Percentiles rank a stretch among this genome's conserved stretches.
phyloP scores from a whole-genome alignment of 345 rosid species.

The Bruguiera gymnorhiza region DNA sequence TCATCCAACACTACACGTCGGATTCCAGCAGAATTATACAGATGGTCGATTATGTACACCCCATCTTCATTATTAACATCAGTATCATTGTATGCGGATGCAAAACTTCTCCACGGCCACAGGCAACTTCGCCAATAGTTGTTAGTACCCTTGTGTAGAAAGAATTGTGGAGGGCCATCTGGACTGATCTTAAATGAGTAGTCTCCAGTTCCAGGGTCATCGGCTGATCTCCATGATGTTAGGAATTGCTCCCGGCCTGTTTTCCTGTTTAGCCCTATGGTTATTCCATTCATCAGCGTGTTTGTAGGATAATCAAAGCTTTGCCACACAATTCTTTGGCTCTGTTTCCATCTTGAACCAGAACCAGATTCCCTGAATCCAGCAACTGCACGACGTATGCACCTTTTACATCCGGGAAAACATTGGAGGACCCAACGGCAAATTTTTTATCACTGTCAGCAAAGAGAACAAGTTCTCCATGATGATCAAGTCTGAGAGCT shows the following conservation, averaged over 20 bases:
- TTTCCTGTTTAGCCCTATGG: conserved; percentile 14
- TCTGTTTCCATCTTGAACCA: neutral
- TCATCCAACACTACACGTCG: neutral
- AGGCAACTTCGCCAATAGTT: conserved; percentile 8
- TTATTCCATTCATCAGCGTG: conserved; percentile 16
- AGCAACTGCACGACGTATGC: neutral
- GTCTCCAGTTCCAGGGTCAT: neutral
- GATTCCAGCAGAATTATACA: neutral
- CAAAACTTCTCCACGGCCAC: conserved; percentile 11
- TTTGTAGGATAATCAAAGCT: conserved; percentile 37
- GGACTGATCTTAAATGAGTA: conserved; percentile 2
- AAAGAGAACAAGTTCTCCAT: neutral
- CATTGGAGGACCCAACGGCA: too few relatives aligned
- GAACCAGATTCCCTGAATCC: conserved; percentile 20
- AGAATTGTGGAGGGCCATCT: neutral
- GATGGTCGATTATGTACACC: neutral
- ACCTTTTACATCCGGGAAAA: too few relatives aligned
- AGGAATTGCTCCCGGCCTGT: conserved; percentile 15
- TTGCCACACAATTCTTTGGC: conserved; percentile 20
- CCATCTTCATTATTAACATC: neutral
- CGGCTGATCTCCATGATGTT: conserved; percentile 20
- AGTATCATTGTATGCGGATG: neutral
- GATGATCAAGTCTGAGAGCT: too few relatives aligned
- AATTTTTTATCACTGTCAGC: too few relatives aligned
- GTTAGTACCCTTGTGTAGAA: neutral